Evolutionary conservation across 1,284 basidiomycete species (phyloP), one percentile per base, ranked within the genome.

Genomic region (Volvariella volvacea): DNA sequence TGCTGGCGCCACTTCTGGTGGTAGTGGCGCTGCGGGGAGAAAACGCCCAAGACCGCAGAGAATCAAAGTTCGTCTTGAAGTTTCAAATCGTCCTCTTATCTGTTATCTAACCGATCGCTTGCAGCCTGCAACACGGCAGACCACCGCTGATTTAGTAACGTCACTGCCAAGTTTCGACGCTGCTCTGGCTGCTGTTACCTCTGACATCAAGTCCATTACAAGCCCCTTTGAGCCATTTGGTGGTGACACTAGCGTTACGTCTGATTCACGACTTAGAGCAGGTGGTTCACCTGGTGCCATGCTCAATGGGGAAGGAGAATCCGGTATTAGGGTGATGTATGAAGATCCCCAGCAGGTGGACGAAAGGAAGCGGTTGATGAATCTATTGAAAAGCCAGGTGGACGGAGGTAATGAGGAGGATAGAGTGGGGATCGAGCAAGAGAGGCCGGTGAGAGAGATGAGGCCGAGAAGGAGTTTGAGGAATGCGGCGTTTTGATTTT

Each of bases 301-400:
- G 12, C 25, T 28, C 25, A 28, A 28, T 28, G 6, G 6, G 25
- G 25, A 28, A 12, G 40, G 73, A 76, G 15, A 68, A 72, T 52
- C 71, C 19, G 19, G 69, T 54, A 55, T 74, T 59, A 65, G 71
- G 9, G 78, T 86, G 17, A 73, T 69, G 46, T 88, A 86, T 50
- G 81, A 83, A 55, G 83, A 86, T 56, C 80, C 81, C 1, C 71
- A 59, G 15, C 77, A 84, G 61, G 62, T 61, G 28, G 74, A 70
- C 39, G 81, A 83, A 61, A 71, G 71, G 58, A 64, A 67, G 50
- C 64, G 71, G 52, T 55, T 71, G 42, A 62, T 69, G 61, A 61
- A 52, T 37, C 41, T 70, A 46, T 46, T 69, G 28, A 64, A 60
- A 44, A 51, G 44, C 37, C 41, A 47, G 19, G 48, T 36, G 22